Conservation (phyloP, 2,329 filamentous ascomycete genomes). For the Fonsecaea multimorphosa region DNA sequence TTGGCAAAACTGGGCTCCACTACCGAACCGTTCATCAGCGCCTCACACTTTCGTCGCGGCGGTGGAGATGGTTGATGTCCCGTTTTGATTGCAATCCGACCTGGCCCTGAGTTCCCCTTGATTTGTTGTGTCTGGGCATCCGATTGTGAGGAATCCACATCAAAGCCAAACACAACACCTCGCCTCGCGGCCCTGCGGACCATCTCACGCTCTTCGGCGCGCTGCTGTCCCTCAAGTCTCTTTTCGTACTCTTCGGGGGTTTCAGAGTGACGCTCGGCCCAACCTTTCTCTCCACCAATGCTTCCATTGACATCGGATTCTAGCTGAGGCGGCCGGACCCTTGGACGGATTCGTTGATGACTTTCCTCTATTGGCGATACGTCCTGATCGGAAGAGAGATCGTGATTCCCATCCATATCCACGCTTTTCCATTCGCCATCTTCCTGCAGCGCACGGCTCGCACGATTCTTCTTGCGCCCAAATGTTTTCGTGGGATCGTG, state of each 20-base stretch:
- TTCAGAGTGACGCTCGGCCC: constrained; percentile 56
- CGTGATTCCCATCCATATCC: constrained; percentile 48
- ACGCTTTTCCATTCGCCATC: constrained; percentile 52
- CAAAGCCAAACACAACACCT: constrained; percentile 33
- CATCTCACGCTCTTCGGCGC: constrained; percentile 36
- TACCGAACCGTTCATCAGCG: constrained; percentile 63
- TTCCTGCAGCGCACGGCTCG: constrained; percentile 48
- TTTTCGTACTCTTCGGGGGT: constrained; percentile 26
- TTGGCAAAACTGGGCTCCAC: constrained; percentile 68
- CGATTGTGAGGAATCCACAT: constrained; percentile 6
- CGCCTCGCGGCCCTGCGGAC: constrained; percentile 35
- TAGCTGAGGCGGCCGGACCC: constrained; percentile 50
- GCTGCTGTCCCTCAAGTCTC: constrained; percentile 32
- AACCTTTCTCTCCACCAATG: constrained; percentile 62
- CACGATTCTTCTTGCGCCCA: constrained; percentile 47
- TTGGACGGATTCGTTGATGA: constrained; percentile 37
- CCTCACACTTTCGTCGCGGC: constrained; percentile 59
- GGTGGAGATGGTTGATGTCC: background rate
- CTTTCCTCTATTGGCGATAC: background rate
- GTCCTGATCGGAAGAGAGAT: background rate
- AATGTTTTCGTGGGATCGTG: constrained; percentile 14
- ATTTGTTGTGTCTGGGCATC: background rate
- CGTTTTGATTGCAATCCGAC: background rate
- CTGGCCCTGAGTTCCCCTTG: background rate
- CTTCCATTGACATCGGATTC: constrained; percentile 62